Evolutionary conservation across 345 rosid species (phyloP), one percentile per base, ranked within the genome.

Genomic region (Hypericum androsaemum): DNA sequence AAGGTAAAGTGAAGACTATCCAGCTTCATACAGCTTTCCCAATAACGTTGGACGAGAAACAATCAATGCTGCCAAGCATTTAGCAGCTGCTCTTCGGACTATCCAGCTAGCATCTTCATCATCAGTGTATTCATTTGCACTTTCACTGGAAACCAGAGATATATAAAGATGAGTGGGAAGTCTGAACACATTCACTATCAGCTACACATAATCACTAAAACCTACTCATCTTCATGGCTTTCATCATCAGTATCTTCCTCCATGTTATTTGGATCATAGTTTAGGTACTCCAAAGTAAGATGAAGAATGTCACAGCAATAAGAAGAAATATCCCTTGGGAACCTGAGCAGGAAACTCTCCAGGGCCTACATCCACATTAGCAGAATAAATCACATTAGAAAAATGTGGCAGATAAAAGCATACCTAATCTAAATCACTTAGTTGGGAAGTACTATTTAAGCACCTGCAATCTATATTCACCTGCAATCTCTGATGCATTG

Each of bases 101-200:
- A 88, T 94, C 99, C 99, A 94, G 74, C 99, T 94, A 62, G 71
- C 87, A 79, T 94, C 99, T 71, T 94, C 99, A 73, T 94, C 99
- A 67, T 94, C 99, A 4, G 99, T 94, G 72, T 94, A 94, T 63
- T 94, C 99, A 69, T 85, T 88, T 64, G 94, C 95, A 77, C 99
- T 88, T 66, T 88, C 97, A 51, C 99, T 94, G 58, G 57, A 68
- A 67, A 67, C 6, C 72, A 49, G 3, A 54, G 61, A 49, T 52
- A 37, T 3, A 12, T 10, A 5, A 39, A 39, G 11, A 35, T 75
- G 42, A 70, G 50, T 15, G 58, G 58, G 36, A 35, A 48, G 37
- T 60, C 32, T 50, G 37, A 56, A 5, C 65, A 59, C 63, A 58
- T n/a, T n/a, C 60, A 66, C 58, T 40, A 59, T 47, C 50, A 54